Evolutionary conservation across 805 yeast species (phyloP), one percentile per base, ranked within the genome.

Genomic region (Candida xyloterini): DNA sequence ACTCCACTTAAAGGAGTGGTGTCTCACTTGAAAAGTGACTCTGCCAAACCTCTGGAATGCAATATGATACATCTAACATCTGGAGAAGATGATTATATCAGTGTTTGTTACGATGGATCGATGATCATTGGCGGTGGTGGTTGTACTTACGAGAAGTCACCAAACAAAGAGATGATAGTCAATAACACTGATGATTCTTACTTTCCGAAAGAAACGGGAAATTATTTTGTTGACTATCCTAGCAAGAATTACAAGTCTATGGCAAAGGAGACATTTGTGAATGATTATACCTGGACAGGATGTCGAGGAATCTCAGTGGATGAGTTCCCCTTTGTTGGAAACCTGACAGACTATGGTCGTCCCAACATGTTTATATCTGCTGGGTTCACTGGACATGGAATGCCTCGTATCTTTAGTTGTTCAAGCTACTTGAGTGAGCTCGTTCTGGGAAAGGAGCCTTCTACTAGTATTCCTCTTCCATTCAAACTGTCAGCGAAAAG

Each of bases 311-410:
- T 62, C 45, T 56, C 76, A 3, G 55, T 57, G 11, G 75, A 70
- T 46, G 56, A 44, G 3, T 47, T 63, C 22, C 78, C 78, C 5
- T 60, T 62, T 35, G 73, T 73, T 13, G 78, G 78, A 16, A 67
- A 63, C 31, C 41, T 70, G 22, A 29, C 53, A 1, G 16, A 23
- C 8, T 51, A 35, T 35, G 59, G 58, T 0, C 52, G 61, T 22
- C 48, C 53, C 20, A 57, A 62, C 38, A 50, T 57, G n/a, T 71
- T 47, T 42, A 59, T 69, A 10, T 51, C 62, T 36, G 76, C 74
- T 4, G 78, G 78, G 0, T 73, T 67, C 54, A 63, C 68, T 18
- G 78, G 77, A 3, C 78, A 73, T 52, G 78, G 78, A 22, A 71
- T 73, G 75, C 76, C 76, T 18, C 55, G 76, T 35, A 67, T 71